These are phyloP conservation scores for Penicillium sp. DNA, from an alignment of 2,329 filamentous ascomycete species.

Conservation along the genomic window DNA sequence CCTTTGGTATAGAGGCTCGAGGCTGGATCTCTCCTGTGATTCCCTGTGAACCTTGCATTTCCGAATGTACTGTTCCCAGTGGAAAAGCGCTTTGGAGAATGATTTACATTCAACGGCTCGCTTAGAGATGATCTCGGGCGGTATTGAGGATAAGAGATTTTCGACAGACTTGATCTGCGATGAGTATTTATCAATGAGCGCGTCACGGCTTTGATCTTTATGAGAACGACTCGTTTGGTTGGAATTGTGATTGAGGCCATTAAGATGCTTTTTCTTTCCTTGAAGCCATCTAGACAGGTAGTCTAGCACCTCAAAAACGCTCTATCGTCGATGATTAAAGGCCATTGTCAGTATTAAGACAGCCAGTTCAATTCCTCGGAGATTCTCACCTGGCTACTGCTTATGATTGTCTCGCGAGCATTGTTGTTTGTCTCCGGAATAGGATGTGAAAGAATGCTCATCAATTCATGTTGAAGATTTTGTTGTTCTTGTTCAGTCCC, in stretches of 20 bases:
- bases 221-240: slow-evolving; percentile 29
- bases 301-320: slow-evolving; percentile 84
- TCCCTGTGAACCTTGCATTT: slow-evolving; percentile 47
- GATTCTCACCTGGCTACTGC: slow-evolving; percentile 75
- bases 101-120: slow-evolving; percentile 92
- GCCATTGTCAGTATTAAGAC: slow-evolving; percentile 7
- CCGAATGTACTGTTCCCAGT: slow-evolving; percentile 87
- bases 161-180: slow-evolving; percentile 64
- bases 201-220: slow-evolving; percentile 28
- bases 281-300: slow-evolving; percentile 90
- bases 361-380: not conserved
- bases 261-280: slow-evolving; percentile 61
- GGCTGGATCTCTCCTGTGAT: slow-evolving; percentile 51
- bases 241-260: slow-evolving; percentile 27
- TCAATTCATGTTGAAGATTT: slow-evolving; percentile 69
- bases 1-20: slow-evolving; percentile 66
- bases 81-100: slow-evolving; percentile 86
- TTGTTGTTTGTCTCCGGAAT: slow-evolving; percentile 53
- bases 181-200: slow-evolving; percentile 32
- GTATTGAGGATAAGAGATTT: slow-evolving; percentile 65
- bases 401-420: slow-evolving; percentile 71
- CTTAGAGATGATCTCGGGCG: slow-evolving; percentile 70
- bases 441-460: slow-evolving; percentile 67
- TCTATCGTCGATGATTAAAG: slow-evolving; percentile 49
- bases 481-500: slow-evolving; percentile 62